Evolutionary conservation across 495 filamentous ascomycete species (phyloP).

Genomic region (Tirmania nivea): DNA sequence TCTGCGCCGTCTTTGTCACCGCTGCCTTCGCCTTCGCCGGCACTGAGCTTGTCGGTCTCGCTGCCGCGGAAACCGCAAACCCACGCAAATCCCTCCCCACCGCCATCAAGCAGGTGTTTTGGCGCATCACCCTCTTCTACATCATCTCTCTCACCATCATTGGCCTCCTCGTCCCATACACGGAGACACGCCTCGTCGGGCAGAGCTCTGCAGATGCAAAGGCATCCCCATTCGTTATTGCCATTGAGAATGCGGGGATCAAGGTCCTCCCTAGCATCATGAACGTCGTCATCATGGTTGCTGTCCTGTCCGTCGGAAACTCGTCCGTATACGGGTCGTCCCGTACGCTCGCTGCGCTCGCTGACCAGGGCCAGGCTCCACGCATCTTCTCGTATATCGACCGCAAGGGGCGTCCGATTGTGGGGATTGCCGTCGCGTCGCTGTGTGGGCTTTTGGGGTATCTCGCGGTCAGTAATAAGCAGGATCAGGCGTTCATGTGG

Average conservation of each 20-base stretch:
- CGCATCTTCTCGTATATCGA: slow-evolving; percentile 60
- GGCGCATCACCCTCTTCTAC: slow-evolving; percentile 82
- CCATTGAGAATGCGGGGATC: slow-evolving; percentile 63
- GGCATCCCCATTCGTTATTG: slow-evolving; percentile 77
- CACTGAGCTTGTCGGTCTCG: slow-evolving; percentile 82
- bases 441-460: slow-evolving; percentile 55
- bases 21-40: slow-evolving; percentile 84
- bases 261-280: slow-evolving; percentile 55
- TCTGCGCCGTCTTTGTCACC: slow-evolving; percentile 84
- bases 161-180: slow-evolving; percentile 53
- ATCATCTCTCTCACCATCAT: slow-evolving; percentile 51
- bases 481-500: slow-evolving; percentile 56
- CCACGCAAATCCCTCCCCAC: slow-evolving; percentile 69
- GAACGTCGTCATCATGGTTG: slow-evolving; percentile 77
- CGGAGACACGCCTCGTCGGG: slow-evolving; percentile 36
- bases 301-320: slow-evolving; percentile 73
- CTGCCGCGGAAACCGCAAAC: slow-evolving; percentile 70
- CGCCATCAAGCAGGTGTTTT: slow-evolving; percentile 85
- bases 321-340: slow-evolving; percentile 73
- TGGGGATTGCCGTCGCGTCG: slow-evolving; percentile 47
- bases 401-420: slow-evolving; percentile 57
- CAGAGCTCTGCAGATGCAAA: slow-evolving; percentile 38
- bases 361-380: slow-evolving; percentile 69
- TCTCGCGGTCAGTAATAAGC: slow-evolving; percentile 42
- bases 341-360: slow-evolving; percentile 64